Evolutionary conservation across 768 basidiomycete genomes (phyloP).

Genomic region (Suillus decipiens): DNA sequence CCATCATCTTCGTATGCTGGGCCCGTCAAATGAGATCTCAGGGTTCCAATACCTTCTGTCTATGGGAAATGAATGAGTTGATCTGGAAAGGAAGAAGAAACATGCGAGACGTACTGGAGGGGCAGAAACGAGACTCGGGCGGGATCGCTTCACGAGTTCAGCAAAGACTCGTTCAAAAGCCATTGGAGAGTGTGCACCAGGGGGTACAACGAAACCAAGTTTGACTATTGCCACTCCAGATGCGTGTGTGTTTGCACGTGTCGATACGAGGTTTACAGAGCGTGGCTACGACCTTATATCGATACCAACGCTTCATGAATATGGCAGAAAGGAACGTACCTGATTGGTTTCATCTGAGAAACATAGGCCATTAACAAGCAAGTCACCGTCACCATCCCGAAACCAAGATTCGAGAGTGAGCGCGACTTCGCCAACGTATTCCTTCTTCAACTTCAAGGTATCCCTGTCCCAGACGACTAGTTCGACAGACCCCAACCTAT

Average conservation of each 20-base stretch:
- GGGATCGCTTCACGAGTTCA: conserved; percentile 63
- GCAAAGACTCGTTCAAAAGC: conserved; percentile 61
- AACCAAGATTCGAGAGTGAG: conserved; percentile 88
- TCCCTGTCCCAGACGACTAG: conserved; percentile 95
- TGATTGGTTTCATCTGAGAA: conserved; percentile 70
- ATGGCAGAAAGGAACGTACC: conserved; percentile 44
- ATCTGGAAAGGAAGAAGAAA: conserved; percentile 13
- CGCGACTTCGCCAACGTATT: conserved; percentile 89
- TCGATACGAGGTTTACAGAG: conserved; percentile 47
- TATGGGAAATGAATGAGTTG: conserved; percentile 28
- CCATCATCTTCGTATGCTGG: conserved; percentile 76
- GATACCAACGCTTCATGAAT: conserved; percentile 14
- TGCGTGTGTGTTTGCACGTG: conserved; percentile 46
- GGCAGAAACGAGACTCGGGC: conserved; percentile 69
- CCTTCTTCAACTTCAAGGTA: conserved; percentile 67
- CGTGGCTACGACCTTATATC: conserved; percentile 39
- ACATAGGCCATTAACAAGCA: conserved; percentile 36
- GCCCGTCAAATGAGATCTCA: conserved; percentile 59
- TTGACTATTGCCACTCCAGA: conserved; percentile 60
- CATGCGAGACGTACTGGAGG: conserved; percentile 56
- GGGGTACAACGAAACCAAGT: conserved; percentile 54
- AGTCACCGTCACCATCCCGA: conserved; percentile 27
- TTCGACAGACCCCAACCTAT: conserved; percentile 74
- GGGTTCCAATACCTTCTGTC: conserved; percentile 87
- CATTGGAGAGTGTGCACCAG: conserved; percentile 44